Evolutionary conservation across 768 basidiomycete genomes (phyloP), one percentile per base, ranked within the genome.

Genomic region (Leccinum variicolor): DNA sequence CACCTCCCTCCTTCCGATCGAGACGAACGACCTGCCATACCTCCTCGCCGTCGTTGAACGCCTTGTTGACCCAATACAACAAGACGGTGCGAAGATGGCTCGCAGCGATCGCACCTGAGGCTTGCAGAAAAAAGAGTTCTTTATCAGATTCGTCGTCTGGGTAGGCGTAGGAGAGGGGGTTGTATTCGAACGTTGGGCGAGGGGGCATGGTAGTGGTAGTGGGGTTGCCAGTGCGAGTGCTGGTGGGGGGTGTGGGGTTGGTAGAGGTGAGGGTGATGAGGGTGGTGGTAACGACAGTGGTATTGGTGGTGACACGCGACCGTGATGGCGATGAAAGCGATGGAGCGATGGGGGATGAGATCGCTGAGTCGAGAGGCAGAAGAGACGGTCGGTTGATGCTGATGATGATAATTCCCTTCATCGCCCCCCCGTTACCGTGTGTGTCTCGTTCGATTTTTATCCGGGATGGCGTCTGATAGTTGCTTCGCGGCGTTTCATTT

Each of bases 11-110:
- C 5, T 49, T 64, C 4, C 47, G 46, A 25, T 61, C 56, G 36
- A 71, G 65, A 15, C 68, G 68, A 14, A 66, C 60, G 58, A 65
- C 68, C 6, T 69, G 69, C 65, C 69, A 71, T 3, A 69, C 63
- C 33, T 69, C 60, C 15, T 61, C 61, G 14, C 67, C 65, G 21
- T 66, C 65, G 43, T 6, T 11, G 39, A 69, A 69, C 45, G 56
- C 50, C 13, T 41, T 53, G 60, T 69, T 69, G 50, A 65, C 63
- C 69, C 68, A 69, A 52, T 69, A 71, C 31, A 69, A 17, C 17
- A 71, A 21, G 45, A 67, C 63, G 29, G 50, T 46, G 21, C 60
- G 54, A 14, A 53, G 48, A 5, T 56, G 46, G 34, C 3, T 6
- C 14, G 59, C 53, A 49, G 59, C 53, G 53, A 51, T 23, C 34